phyloP scores from a whole-genome alignment of 352 stramenopile genomes.

The Thalassiosira oceanica region DNA sequence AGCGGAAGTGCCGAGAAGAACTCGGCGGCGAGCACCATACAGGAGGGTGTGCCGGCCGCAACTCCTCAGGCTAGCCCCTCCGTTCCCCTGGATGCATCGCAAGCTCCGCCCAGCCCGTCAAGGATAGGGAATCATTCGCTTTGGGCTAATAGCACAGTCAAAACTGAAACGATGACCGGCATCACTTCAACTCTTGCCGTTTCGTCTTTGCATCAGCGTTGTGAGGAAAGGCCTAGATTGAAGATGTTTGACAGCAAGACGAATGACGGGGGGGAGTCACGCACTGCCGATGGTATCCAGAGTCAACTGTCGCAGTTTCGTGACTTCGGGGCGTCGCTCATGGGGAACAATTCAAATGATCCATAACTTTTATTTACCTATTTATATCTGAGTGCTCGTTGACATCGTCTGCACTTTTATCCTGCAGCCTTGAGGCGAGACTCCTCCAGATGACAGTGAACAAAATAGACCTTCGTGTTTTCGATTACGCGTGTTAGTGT shows the following conservation, averaged over 20 bases:
- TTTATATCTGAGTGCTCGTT: too few species aligned
- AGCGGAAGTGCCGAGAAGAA: neutral
- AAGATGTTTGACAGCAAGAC: conserved; percentile 52
- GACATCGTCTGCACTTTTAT: too few species aligned
- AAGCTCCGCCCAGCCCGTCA: neutral
- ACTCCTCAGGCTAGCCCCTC: conserved; percentile 14
- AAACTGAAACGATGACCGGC: conserved; percentile 14
- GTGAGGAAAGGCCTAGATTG: conserved; percentile 37
- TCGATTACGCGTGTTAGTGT: too few species aligned
- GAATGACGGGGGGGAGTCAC: neutral
- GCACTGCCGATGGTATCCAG: conserved; percentile 26
- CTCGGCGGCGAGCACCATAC: neutral
- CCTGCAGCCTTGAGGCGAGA: conserved; percentile 24
- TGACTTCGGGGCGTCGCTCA: conserved; percentile 65
- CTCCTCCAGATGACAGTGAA: conserved; percentile 78
- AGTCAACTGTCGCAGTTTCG: conserved; percentile 72
- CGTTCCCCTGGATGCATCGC: neutral
- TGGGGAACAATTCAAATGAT: conserved; percentile 17
- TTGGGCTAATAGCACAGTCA: neutral
- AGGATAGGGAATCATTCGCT: neutral
- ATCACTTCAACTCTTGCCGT: conserved; percentile 47
- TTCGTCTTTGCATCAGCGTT: conserved; percentile 61
- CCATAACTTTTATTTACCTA: too few species aligned
- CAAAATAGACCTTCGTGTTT: too few species aligned
- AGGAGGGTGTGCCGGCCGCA: conserved; percentile 39